Percentiles rank a stretch among this genome's conserved stretches.
These are phyloP conservation scores for Echites panduratus DNA, from an alignment of 257 asterid species.

Conservation along the genomic window DNA sequence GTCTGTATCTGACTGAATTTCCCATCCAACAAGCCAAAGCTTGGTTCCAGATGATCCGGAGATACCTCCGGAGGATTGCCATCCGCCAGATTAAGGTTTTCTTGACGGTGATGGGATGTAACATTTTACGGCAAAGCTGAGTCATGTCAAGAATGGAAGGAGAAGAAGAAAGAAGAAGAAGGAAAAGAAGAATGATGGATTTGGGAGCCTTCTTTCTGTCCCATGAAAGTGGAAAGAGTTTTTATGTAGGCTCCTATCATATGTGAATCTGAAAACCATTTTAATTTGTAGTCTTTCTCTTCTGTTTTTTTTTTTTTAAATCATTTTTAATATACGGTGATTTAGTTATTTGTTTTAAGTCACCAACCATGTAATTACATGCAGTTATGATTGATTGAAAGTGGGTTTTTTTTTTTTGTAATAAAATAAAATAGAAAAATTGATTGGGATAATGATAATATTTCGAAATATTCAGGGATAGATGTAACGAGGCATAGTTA, in stretches of 20 bases:
- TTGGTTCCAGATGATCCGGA: conserved; percentile 44
- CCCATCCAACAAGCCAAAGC: conserved; percentile 54
- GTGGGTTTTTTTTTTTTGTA: neutral
- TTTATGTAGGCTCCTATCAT: conserved; percentile 10
- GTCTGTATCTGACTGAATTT: conserved; percentile 41
- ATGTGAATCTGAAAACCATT: neutral
- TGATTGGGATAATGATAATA: too few relatives aligned
- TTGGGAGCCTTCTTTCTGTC: conserved; percentile 14
- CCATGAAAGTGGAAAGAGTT: conserved; percentile 1
- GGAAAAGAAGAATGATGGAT: conserved; percentile 3
- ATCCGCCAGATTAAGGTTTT: conserved; percentile 44
- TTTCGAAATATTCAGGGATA: neutral
- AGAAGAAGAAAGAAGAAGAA: neutral
- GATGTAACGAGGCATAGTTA: neutral
- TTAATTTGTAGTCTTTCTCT: neutral
- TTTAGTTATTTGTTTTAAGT: neutral
- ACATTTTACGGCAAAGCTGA: conserved; percentile 34
- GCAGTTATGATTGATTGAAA: neutral
- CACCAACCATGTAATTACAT: neutral
- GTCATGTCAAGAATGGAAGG: conserved; percentile 16
- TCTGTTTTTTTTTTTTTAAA: neutral
- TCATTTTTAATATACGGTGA: neutral
- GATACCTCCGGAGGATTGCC: conserved; percentile 34
- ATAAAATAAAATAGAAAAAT: too few relatives aligned
- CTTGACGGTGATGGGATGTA: conserved; percentile 33